A percentile compares a stretch with the other conserved stretches of the same genome.
phyloP scores from a whole-genome alignment of 768 basidiomycete species.

The Daedaleopsis sinensis region DNA sequence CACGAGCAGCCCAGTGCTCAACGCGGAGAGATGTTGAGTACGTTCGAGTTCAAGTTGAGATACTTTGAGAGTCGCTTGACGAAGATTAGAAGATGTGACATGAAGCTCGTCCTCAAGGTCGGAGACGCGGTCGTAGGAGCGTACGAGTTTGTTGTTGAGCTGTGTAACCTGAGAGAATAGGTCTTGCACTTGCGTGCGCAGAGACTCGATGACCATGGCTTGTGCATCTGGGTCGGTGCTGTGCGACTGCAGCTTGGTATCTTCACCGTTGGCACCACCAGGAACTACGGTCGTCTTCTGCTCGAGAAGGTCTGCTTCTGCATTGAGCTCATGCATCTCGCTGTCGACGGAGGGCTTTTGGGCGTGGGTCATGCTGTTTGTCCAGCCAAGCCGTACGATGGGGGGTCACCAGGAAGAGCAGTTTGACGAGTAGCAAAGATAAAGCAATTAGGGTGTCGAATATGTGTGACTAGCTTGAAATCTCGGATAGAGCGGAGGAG shows the following conservation, averaged over 20 bases:
- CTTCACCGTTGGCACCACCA: conserved; percentile 19
- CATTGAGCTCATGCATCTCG: conserved; percentile 28
- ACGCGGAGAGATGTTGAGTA: conserved; percentile 82
- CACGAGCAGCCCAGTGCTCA: conserved; percentile 90
- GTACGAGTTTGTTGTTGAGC: conserved; percentile 91
- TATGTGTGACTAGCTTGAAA: too few relatives aligned
- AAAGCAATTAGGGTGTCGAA: background rate
- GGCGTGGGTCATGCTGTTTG: conserved; percentile 16
- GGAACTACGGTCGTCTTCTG: conserved; percentile 23
- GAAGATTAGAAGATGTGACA: conserved; percentile 58
- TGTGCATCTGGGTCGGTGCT: conserved; percentile 63
- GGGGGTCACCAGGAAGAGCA: background rate
- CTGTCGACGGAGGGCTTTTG: conserved; percentile 21
- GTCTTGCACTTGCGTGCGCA: conserved; percentile 83
- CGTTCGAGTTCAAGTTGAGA: conserved; percentile 85
- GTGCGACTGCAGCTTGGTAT: conserved; percentile 22
- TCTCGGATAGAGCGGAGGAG: background rate
- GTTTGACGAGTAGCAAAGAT: background rate
- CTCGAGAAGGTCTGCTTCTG: conserved; percentile 25
- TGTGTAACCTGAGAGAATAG: conserved; percentile 88
- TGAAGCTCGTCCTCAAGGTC: conserved; percentile 92
- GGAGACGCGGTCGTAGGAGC: conserved; percentile 89
- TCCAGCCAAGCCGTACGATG: background rate
- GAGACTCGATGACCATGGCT: conserved; percentile 77
- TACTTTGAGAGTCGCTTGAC: conserved; percentile 64